Evolutionary conservation across 306 rosid genomes (phyloP).

Genomic region (Sphenostylis stenocarpa): DNA sequence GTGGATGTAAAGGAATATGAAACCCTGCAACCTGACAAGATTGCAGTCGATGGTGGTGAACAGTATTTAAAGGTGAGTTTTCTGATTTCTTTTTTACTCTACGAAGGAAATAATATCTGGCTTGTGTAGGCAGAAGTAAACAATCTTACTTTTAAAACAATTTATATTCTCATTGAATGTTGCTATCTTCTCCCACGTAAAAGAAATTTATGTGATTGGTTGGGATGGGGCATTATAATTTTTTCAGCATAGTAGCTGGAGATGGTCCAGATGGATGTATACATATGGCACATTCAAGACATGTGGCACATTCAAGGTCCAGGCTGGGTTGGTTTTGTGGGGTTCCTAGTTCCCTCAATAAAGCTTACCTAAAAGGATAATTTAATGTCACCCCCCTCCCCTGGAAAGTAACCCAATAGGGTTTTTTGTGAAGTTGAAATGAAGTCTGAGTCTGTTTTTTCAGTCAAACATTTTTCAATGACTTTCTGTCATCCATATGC

Average conservation of each 20-base stretch:
- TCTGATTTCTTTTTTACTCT: slow-evolving; percentile 1
- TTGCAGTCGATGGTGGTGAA: slow-evolving; percentile 96
- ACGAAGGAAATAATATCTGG: slow-evolving; percentile 9
- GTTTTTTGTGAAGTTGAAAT: not conserved
- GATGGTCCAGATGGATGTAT: slow-evolving; percentile 18
- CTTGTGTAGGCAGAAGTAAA: not conserved
- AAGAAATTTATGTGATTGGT: slow-evolving; percentile 7
- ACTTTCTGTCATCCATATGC: not conserved
- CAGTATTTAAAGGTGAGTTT: slow-evolving; percentile 81
- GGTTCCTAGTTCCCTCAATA: no score
- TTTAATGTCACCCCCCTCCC: not conserved
- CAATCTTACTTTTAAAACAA: not conserved
- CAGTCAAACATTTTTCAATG: slow-evolving; percentile 4
- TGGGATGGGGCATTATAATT: slow-evolving; percentile 20
- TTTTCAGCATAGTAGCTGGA: slow-evolving; percentile 16
- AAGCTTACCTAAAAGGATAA: not conserved
- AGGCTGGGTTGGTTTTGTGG: no score
- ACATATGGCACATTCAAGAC: slow-evolving; percentile 4
- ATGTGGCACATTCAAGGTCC: no score
- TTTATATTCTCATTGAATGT: not conserved
- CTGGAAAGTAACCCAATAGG: not conserved
- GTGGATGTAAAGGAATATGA: slow-evolving; percentile 95
- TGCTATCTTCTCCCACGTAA: not conserved
- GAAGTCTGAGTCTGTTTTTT: slow-evolving; percentile 4
- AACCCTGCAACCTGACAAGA: slow-evolving; percentile 91